phyloP scores from a whole-genome alignment of 106 monocot genomes.

The Platanthera guangdongensis region DNA sequence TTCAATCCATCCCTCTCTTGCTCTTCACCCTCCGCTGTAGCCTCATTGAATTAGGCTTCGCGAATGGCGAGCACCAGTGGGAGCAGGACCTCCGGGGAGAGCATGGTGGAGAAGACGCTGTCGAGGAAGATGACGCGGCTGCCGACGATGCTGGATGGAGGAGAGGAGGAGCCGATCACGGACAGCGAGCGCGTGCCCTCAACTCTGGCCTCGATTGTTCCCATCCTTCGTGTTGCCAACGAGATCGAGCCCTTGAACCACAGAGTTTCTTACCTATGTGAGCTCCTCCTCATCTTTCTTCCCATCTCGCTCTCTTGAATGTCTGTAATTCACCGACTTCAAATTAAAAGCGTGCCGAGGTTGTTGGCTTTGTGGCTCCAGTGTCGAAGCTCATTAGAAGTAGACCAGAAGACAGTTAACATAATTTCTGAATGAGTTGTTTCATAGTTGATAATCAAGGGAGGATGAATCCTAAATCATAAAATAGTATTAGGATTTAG shows the following conservation, averaged over 20 bases:
- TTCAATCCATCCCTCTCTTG: not conserved
- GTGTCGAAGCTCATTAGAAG: not conserved
- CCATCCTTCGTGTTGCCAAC: conserved; percentile 91
- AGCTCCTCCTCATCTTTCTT: conserved; percentile 1
- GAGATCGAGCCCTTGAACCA: conserved; percentile 64
- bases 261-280: conserved; percentile 86
- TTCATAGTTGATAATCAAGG: not conserved
- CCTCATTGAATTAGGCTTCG: not conserved
- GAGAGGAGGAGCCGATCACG: conserved; percentile 43
- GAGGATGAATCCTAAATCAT: not conserved
- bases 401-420: not conserved
- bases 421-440: not conserved
- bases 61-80: conserved; percentile 62
- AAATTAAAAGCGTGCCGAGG: not conserved
- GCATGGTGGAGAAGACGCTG: conserved; percentile 18
- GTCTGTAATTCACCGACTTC: not conserved
- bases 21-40: not conserved
- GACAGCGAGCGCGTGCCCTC: conserved; percentile 88
- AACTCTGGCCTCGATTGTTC: conserved; percentile 65
- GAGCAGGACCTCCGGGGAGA: conserved; percentile 14
- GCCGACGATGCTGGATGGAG: conserved; percentile 54
- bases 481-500: not conserved
- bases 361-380: not conserved
- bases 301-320: not conserved
- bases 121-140: conserved; percentile 61